A percentile compares a stretch with the other conserved stretches of the same genome.
Evolutionary conservation across 768 basidiomycete genomes (phyloP).

Genomic region (Hysterangium stoloniferum): DNA sequence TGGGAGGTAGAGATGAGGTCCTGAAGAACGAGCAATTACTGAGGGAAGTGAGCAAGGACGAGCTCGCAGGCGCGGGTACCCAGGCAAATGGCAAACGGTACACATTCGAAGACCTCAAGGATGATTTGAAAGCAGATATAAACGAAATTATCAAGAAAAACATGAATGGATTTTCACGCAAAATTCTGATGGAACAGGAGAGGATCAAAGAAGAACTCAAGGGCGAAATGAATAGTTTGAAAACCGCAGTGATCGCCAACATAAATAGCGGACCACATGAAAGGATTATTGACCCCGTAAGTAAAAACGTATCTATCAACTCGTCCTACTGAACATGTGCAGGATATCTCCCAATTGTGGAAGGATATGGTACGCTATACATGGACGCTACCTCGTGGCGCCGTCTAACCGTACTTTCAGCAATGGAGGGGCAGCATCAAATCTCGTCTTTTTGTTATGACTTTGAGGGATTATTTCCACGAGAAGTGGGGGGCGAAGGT

Average conservation of each 20-base stretch:
- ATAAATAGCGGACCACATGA: slow-evolving; percentile 21
- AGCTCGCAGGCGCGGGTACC: not conserved
- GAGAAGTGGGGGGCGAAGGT: slow-evolving; percentile 15
- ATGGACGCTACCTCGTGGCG: too few species aligned
- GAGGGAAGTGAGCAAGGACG: not conserved
- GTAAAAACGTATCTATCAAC: not conserved
- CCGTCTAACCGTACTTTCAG: not conserved
- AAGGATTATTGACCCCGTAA: not conserved
- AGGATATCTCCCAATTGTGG: slow-evolving; percentile 10
- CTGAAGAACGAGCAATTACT: not conserved
- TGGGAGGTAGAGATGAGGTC: not conserved
- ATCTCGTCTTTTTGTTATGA: slow-evolving; percentile 23
- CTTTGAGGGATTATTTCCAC: slow-evolving; percentile 25
- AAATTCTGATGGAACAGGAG: slow-evolving; percentile 33
- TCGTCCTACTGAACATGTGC: not conserved
- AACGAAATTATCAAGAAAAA: slow-evolving; percentile 29
- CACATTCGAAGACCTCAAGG: slow-evolving; percentile 18
- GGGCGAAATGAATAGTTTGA: slow-evolving; percentile 27
- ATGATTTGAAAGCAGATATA: slow-evolving; percentile 15
- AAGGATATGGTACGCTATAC: slow-evolving; percentile 8
- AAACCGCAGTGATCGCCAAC: slow-evolving; percentile 32
- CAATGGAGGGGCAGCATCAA: slow-evolving; percentile 25
- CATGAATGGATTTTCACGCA: slow-evolving; percentile 36
- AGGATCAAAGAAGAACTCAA: slow-evolving; percentile 30
- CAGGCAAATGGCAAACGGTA: not conserved